Base-by-base conservation (phyloP, 495 filamentous ascomycete species). In the Tuber calosporum region DNA sequence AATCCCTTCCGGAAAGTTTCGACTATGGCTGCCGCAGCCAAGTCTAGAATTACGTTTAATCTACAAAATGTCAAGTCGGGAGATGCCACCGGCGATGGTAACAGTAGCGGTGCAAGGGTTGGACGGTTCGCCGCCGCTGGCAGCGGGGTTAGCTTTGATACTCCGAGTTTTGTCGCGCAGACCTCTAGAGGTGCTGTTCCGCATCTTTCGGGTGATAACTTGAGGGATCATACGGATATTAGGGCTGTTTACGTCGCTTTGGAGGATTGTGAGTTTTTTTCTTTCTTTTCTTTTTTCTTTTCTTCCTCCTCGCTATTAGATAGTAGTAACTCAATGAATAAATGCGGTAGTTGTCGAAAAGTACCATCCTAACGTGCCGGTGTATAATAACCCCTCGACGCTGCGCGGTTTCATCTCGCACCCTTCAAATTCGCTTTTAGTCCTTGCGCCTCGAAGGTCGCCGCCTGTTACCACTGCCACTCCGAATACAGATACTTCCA, bases 201-300 rank as follows among this genome's bases (percentile, higher is more conserved):
- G 36, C 95, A 99, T 83, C 83, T 99, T 70, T 89, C 93, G 22
- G 94, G 93, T 71, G 95, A 99, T 85, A 90, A 91, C 76, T 83
- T 94, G 75, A 82, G 83, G 38, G 87, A 89, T 45, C 86, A 91
- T 75, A 88, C 89, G 9, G 79, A 87, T 8, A 85, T 93, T 62
- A 83, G 82, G 30, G 92, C 91, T 68, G 84, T 93, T 37, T 96
- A 94, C 82, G 84, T 93, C 72, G 92, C 91, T 19, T 83, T 98
- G 19, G 95, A 99, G 86, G 96, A 99, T 83, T 99, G 95, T 97
- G 84, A 84, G 90, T 87, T 39, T 66, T 48, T 67, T 40, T 72
- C 30, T 48, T 72, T 38, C 62, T 72, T 69, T 74, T 22, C 70
- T 40, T 9, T 70, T n/a, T 39, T 73, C 15, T 38, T 39, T 9